Evolutionary conservation across 345 rosid species (phyloP).

Genomic region (Angophora floribunda): DNA sequence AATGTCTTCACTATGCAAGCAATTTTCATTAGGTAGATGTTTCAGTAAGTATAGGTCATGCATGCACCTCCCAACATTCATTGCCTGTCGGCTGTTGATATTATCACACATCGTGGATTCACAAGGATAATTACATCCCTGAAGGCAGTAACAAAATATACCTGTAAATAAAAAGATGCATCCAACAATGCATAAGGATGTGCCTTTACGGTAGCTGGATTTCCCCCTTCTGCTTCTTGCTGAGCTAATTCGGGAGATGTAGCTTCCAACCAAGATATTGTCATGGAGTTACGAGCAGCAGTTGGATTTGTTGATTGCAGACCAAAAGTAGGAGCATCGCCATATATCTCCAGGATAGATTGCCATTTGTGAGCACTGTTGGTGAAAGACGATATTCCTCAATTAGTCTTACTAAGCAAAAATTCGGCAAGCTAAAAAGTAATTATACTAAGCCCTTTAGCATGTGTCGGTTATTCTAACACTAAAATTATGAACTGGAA

Average conservation of each 20-base stretch:
- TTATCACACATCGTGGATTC: background rate
- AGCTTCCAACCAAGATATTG: slow-evolving; percentile 92
- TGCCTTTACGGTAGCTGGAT: slow-evolving; percentile 44
- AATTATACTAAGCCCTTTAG: background rate
- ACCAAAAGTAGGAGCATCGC: slow-evolving; percentile 75
- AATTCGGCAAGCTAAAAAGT: background rate
- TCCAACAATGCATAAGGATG: slow-evolving; percentile 67
- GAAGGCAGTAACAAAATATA: slow-evolving; percentile 1
- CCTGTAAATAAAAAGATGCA: slow-evolving; percentile 92
- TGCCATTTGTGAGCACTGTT: slow-evolving; percentile 79
- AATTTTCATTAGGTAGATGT: background rate
- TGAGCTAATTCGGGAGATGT: slow-evolving; percentile 72
- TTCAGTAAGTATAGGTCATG: background rate
- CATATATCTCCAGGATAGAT: slow-evolving; percentile 61
- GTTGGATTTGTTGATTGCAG: slow-evolving; percentile 47
- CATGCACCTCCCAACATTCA: background rate
- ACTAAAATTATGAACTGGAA: background rate
- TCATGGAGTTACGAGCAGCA: slow-evolving; percentile 67
- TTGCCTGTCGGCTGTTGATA: background rate
- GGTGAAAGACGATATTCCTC: slow-evolving; percentile 4
- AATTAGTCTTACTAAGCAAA: background rate
- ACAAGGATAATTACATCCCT: background rate
- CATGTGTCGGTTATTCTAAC: background rate
- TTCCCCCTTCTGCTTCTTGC: slow-evolving; percentile 37
- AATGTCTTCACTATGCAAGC: background rate